phyloP scores from a whole-genome alignment of 129 eudicot genomes.

The Ambrosia artemisiifolia region DNA sequence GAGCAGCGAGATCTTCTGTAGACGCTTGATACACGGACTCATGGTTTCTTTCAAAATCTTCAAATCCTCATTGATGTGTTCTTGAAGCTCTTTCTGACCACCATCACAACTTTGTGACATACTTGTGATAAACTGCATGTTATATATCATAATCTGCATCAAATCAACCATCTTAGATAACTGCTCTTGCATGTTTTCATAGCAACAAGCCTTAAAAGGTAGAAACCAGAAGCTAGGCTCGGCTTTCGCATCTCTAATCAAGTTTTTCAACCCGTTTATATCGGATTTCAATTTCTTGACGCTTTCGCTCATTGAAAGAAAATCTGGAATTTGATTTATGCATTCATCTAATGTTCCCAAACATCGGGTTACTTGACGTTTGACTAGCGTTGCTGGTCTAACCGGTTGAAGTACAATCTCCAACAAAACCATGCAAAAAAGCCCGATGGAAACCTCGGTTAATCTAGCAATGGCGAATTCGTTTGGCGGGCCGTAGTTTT shows the following conservation, averaged over 20 bases:
- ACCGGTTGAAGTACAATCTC: slow-evolving; percentile 56
- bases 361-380: slow-evolving; percentile 40
- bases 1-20: slow-evolving; percentile 27
- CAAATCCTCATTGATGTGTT: slow-evolving; percentile 35
- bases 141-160: slow-evolving; percentile 36
- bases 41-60: slow-evolving; percentile 36
- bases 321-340: slow-evolving; percentile 27
- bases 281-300: slow-evolving; percentile 32
- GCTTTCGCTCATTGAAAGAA: slow-evolving; percentile 30
- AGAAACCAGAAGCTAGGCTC: slow-evolving; percentile 75
- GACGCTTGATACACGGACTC: slow-evolving; percentile 35
- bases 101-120: slow-evolving; percentile 21
- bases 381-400: slow-evolving; percentile 61
- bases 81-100: slow-evolving; percentile 41
- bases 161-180: slow-evolving; percentile 52
- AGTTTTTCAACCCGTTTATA: slow-evolving; percentile 33
- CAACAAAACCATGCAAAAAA: slow-evolving; percentile 48
- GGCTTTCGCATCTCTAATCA: slow-evolving; percentile 39
- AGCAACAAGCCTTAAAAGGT: slow-evolving; percentile 48
- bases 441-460: slow-evolving; percentile 74
- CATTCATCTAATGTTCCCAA: slow-evolving; percentile 45
- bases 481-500: slow-evolving; percentile 56
- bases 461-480: slow-evolving; percentile 70
- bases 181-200: slow-evolving; percentile 34
- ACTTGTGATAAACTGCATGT: slow-evolving; percentile 35